phyloP scores from a whole-genome alignment of 345 rosid genomes.

The Arabis hirsuta region DNA sequence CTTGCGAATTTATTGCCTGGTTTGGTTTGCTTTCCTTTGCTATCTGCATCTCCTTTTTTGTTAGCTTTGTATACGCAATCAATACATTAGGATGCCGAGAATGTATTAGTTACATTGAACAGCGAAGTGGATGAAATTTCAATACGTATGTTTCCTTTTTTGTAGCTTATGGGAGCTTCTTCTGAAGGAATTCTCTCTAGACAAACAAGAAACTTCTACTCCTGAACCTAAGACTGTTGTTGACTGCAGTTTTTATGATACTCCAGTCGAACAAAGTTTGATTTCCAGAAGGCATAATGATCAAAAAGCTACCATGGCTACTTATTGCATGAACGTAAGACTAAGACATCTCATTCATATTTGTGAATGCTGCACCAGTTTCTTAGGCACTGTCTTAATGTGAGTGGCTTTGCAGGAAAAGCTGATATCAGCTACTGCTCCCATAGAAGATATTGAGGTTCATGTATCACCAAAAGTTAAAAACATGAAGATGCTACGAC shows the following conservation, averaged over 20 bases:
- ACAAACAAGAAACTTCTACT: conserved; percentile 16
- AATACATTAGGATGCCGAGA: not conserved
- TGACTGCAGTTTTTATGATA: conserved; percentile 24
- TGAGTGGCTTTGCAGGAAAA: conserved; percentile 34
- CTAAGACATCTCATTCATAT: conserved; percentile 3
- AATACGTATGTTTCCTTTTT: not conserved
- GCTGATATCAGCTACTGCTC: conserved; percentile 26
- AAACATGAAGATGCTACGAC: conserved; percentile 22
- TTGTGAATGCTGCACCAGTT: conserved; percentile 14
- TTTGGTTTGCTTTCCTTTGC: conserved; percentile 3
- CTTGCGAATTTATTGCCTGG: conserved; percentile 44
- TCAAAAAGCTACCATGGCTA: not conserved
- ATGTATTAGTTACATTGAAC: not conserved
- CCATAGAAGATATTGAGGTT: conserved; percentile 20
- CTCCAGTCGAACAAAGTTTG: conserved; percentile 11
- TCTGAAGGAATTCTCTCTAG: conserved; percentile 21
- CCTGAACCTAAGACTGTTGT: conserved; percentile 25
- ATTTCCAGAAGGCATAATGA: conserved; percentile 7
- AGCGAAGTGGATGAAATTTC: not conserved
- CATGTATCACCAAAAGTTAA: conserved; percentile 30
- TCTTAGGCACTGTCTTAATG: conserved; percentile 14
- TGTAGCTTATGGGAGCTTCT: conserved; percentile 46
- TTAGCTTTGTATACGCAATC: conserved; percentile 5
- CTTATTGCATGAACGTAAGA: conserved; percentile 33
- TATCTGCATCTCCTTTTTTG: conserved; percentile 1